phyloP scores from a whole-genome alignment of 192 early-diverging fungal species.

The Umbelopsis sp. region DNA sequence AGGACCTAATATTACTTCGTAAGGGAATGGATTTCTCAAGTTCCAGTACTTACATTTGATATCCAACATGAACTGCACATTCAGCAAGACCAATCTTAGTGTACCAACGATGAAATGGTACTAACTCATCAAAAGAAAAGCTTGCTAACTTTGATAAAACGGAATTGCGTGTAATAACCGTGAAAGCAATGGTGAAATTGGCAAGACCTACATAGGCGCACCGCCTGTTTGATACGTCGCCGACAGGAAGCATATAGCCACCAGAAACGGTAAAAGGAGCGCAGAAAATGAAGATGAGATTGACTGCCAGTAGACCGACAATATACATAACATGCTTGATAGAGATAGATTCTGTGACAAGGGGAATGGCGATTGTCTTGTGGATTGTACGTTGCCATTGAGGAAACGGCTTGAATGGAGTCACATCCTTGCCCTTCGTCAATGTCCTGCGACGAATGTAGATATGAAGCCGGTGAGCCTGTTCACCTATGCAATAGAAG shows the following conservation, averaged over 20 bases:
- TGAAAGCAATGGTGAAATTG: slow-evolving; percentile 43
- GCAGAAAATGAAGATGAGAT: slow-evolving; percentile 29
- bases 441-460: slow-evolving; percentile 23
- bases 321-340: slow-evolving; percentile 30
- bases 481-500: slow-evolving; percentile 31
- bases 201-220: slow-evolving; percentile 36
- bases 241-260: slow-evolving; percentile 3
- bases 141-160: slow-evolving; percentile 39
- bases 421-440: neutral
- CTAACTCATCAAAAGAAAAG: slow-evolving; percentile 43
- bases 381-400: neutral
- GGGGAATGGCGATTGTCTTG: neutral
- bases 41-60: slow-evolving; percentile 33
- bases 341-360: slow-evolving; percentile 16
- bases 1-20: no score
- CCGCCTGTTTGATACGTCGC: slow-evolving; percentile 31
- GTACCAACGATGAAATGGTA: slow-evolving; percentile 48
- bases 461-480: slow-evolving; percentile 20
- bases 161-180: slow-evolving; percentile 43
- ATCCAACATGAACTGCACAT: slow-evolving; percentile 33
- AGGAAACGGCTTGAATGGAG: neutral
- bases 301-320: slow-evolving; percentile 22
- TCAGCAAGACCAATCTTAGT: slow-evolving; percentile 37
- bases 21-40: neutral
- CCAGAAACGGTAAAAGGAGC: slow-evolving; percentile 29